phyloP scores from a whole-genome alignment of 345 rosid species.

The Erucastrum elatum region DNA sequence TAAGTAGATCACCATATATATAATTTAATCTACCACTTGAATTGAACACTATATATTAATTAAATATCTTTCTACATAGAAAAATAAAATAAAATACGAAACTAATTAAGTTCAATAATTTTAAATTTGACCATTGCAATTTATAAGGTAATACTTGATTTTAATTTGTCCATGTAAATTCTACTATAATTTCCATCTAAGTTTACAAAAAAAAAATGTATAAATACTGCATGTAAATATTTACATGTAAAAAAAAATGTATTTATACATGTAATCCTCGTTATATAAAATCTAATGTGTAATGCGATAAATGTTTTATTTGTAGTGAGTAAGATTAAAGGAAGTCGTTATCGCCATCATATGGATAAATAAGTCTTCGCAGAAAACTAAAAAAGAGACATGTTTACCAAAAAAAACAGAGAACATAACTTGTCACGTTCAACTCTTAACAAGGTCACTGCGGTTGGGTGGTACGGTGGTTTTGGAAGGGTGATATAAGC shows the following conservation, averaged over 20 bases:
- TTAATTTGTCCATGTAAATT: not conserved
- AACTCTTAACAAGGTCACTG: too few species aligned
- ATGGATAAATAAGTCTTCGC: constrained; percentile 33
- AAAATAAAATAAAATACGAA: not conserved
- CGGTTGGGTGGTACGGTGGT: too few species aligned
- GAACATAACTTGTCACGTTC: too few species aligned
- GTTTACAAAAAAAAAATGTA: too few species aligned
- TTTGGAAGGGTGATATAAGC: too few species aligned
- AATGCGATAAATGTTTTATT: constrained; percentile 17
- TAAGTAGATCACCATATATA: not conserved
- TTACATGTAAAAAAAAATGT: not conserved
- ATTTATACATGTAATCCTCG: not conserved
- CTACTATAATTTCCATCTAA: not conserved
- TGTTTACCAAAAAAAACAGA: too few species aligned
- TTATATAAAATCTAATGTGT: not conserved
- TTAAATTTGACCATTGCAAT: not conserved
- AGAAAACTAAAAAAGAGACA: constrained; percentile 23
- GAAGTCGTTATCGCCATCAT: constrained; percentile 31
- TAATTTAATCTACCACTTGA: not conserved
- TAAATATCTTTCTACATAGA: not conserved
- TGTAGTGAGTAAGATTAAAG: constrained; percentile 21
- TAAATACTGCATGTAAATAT: too few species aligned
- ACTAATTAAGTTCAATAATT: not conserved
- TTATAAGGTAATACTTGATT: not conserved
- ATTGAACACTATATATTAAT: not conserved